phyloP scores from a whole-genome alignment of 768 basidiomycete genomes.

The Mycena rosella region DNA sequence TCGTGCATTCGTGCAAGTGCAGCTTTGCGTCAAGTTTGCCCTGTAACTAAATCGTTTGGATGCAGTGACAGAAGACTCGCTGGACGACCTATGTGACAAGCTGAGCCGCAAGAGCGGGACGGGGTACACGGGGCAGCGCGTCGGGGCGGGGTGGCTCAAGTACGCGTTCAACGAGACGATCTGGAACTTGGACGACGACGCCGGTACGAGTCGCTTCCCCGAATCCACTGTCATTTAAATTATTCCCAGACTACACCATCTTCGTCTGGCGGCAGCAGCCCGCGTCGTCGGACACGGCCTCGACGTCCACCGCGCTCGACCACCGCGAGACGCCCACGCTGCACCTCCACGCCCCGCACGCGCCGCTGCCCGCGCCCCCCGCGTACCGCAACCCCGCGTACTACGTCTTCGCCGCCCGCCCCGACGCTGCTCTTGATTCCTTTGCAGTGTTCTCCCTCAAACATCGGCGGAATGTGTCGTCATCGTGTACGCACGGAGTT shows the following conservation, averaged over 20 bases:
- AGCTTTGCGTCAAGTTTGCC: constrained; percentile 4
- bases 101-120: constrained; percentile 74
- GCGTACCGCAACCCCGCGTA: constrained; percentile 80
- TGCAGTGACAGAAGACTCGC: constrained; percentile 76
- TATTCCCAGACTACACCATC: constrained; percentile 91
- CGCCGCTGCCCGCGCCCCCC: constrained; percentile 69
- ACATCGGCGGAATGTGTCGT: too few species aligned
- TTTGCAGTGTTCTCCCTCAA: too few species aligned
- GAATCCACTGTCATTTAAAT: too few species aligned
- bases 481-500: too few species aligned
- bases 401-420: constrained; percentile 81
- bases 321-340: constrained; percentile 61
- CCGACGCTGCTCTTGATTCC: too few species aligned
- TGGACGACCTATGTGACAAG: constrained; percentile 75
- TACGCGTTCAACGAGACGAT: constrained; percentile 84
- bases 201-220: too few species aligned
- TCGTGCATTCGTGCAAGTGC: constrained; percentile 79
- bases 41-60: constrained; percentile 26
- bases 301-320: constrained; percentile 40
- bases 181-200: constrained; percentile 92
- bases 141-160: constrained; percentile 87
- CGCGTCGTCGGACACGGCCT: constrained; percentile 40
- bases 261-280: constrained; percentile 81
- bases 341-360: constrained; percentile 72
- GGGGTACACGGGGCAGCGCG: constrained; percentile 69